Conservation (phyloP, 2,329 filamentous ascomycete species). For the Colletotrichum siamense region DNA sequence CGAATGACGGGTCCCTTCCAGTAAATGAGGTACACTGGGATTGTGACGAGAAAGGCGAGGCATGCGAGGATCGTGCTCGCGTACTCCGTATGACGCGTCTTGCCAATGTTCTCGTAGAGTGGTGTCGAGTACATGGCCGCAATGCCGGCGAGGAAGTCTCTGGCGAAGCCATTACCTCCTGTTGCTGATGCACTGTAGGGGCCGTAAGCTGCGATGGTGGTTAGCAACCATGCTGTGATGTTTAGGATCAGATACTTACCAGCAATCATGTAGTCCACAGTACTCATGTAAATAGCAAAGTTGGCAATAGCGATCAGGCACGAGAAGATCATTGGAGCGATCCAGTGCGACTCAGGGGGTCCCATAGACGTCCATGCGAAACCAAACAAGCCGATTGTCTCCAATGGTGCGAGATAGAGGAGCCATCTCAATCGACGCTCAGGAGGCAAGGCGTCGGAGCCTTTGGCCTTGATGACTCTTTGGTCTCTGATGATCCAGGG, state of each 20-base stretch:
- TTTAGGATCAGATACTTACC: background rate
- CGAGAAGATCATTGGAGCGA: conserved; percentile 65
- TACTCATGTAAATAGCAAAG: conserved; percentile 68
- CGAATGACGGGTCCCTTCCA: conserved; percentile 19
- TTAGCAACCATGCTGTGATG: background rate
- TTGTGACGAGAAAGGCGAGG: conserved; percentile 30
- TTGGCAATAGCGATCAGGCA: conserved; percentile 69
- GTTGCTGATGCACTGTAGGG: conserved; percentile 70
- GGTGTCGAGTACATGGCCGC: conserved; percentile 66
- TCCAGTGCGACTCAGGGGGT: conserved; percentile 61
- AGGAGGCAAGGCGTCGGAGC: conserved; percentile 43
- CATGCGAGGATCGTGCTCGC: conserved; percentile 59
- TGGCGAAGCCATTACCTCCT: conserved; percentile 69
- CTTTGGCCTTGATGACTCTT: conserved; percentile 45
- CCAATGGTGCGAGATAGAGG: conserved; percentile 62
- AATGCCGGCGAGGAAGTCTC: conserved; percentile 69
- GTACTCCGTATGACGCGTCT: conserved; percentile 50
- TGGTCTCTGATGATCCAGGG: conserved; percentile 49
- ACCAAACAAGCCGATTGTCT: conserved; percentile 65
- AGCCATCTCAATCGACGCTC: conserved; percentile 67
- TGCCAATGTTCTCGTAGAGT: conserved; percentile 51
- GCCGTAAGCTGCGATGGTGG: conserved; percentile 58
- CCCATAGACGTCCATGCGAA: conserved; percentile 67
- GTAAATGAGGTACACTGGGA: conserved; percentile 23
- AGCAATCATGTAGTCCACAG: conserved; percentile 71